Conservation (phyloP, 148 eudicot genomes). For the Persicaria tinctoria region DNA sequence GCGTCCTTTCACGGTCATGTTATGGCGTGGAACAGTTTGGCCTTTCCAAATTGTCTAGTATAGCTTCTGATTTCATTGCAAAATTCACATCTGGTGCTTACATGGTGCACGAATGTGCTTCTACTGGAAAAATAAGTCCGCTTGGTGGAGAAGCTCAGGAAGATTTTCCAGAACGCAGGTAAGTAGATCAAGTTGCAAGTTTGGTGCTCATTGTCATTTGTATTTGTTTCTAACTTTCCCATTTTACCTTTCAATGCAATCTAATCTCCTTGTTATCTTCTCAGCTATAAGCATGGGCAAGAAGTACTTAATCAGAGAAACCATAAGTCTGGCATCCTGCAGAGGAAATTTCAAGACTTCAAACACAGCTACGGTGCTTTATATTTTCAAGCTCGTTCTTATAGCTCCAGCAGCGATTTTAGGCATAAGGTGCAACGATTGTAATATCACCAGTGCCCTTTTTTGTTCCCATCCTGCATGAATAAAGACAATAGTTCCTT, state of each 20-base stretch:
- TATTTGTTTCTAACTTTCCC: too few relatives aligned
- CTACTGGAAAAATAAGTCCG: background rate
- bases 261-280: background rate
- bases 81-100: too few relatives aligned
- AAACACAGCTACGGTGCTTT: background rate
- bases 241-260: too few relatives aligned
- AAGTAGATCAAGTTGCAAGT: background rate
- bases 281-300: background rate
- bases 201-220: background rate
- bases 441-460: background rate
- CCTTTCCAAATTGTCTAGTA: background rate
- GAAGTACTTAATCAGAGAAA: background rate
- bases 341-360: background rate
- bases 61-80: background rate
- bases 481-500: background rate
- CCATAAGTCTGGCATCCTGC: background rate
- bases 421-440: background rate
- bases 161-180: background rate
- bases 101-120: background rate
- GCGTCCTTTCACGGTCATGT: background rate
- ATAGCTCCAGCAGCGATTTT: background rate
- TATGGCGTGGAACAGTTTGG: background rate
- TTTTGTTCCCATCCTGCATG: background rate
- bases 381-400: background rate
- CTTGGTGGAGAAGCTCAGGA: background rate